phyloP scores from a whole-genome alignment of 257 asterid species.

The Nicotiana sylvestris region DNA sequence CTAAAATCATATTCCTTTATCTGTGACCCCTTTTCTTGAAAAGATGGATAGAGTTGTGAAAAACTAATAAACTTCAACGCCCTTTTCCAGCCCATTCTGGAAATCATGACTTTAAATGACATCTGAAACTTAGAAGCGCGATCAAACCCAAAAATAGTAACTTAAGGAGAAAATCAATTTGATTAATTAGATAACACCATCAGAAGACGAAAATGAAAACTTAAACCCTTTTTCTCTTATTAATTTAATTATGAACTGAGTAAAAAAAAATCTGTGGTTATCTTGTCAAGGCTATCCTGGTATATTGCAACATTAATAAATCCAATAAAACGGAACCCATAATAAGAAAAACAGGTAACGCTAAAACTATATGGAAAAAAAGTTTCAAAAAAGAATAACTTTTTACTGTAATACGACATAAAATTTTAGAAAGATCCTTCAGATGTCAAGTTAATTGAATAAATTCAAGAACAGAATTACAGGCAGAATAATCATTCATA shows the following conservation, averaged over 20 bases:
- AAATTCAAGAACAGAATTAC: background rate
- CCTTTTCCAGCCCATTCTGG: background rate
- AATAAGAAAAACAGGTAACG: background rate
- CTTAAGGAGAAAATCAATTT: no score
- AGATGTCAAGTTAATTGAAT: background rate
- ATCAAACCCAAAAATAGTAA: background rate
- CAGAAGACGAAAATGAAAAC: background rate
- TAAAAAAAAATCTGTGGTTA: rapidly evolving
- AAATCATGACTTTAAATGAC: background rate
- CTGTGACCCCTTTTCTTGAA: no score
- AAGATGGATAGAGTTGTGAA: background rate
- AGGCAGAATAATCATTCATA: background rate
- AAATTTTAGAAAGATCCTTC: background rate
- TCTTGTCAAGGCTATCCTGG: background rate
- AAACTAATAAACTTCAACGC: background rate
- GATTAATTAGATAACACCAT: background rate
- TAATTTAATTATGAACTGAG: background rate
- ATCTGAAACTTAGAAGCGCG: background rate
- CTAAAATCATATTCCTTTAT: background rate
- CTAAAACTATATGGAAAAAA: background rate
- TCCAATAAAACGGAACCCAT: background rate
- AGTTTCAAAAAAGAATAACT: background rate
- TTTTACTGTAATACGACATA: background rate
- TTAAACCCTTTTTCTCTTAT: background rate
- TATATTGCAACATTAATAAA: background rate